Evolutionary conservation across 768 basidiomycete genomes (phyloP).

Genomic region (Termitomyces sp.): DNA sequence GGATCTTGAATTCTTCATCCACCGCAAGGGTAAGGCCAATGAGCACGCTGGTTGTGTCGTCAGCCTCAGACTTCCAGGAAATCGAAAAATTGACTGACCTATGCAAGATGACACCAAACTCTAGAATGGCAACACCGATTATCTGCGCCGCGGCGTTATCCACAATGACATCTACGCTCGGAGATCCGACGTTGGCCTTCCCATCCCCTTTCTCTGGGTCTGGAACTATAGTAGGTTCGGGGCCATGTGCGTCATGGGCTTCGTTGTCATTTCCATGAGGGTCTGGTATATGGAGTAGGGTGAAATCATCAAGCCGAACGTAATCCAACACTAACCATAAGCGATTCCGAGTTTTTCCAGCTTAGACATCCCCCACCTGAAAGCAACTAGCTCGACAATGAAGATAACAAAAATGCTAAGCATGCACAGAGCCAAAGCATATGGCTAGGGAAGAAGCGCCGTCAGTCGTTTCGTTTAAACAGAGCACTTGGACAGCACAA

Average conservation of each 20-base stretch:
- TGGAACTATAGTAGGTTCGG: constrained; percentile 31
- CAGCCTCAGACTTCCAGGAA: background rate
- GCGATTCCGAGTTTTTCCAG: constrained; percentile 58
- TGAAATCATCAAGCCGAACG: background rate
- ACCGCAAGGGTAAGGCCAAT: constrained; percentile 93
- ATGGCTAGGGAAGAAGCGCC: constrained; percentile 45
- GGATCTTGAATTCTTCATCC: constrained; percentile 67
- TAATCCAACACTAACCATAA: constrained; percentile 42
- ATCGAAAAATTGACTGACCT: constrained; percentile 33
- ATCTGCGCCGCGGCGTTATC: constrained; percentile 63
- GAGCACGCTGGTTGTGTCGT: constrained; percentile 45
- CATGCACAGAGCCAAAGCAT: constrained; percentile 76
- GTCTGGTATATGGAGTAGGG: constrained; percentile 35
- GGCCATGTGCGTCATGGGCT: constrained; percentile 64
- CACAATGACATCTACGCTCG: constrained; percentile 15
- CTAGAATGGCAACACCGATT: constrained; percentile 85
- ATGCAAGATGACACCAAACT: constrained; percentile 90
- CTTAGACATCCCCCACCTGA: constrained; percentile 77
- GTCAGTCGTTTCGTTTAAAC: background rate
- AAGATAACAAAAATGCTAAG: constrained; percentile 80
- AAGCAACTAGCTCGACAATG: constrained; percentile 78
- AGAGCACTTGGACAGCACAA: background rate
- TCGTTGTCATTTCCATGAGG: constrained; percentile 60
- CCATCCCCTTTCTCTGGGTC: background rate
- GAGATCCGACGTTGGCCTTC: constrained; percentile 22